Evolutionary conservation across 2,329 filamentous ascomycete species (phyloP).

Genomic region (Pseudogymnoascus sp.): DNA sequence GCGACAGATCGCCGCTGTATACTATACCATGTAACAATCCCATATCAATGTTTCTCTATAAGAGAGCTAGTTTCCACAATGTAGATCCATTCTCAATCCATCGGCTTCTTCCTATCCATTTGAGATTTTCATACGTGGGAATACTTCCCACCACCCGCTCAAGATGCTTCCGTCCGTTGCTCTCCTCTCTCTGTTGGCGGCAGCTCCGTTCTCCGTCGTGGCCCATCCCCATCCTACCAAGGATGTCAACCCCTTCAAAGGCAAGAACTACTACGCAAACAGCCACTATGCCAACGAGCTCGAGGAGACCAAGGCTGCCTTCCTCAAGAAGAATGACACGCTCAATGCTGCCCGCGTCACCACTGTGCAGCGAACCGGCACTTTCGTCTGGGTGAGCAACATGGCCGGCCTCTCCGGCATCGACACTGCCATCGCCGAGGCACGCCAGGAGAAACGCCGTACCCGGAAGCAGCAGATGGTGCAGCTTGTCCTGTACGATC

Average conservation of each 20-base stretch:
- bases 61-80: not conserved
- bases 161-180: slow-evolving; percentile 4
- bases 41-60: not conserved
- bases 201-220: not conserved
- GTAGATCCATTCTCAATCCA: slow-evolving; percentile 3
- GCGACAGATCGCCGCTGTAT: not conserved
- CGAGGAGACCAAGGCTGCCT: slow-evolving; percentile 30
- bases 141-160: not conserved
- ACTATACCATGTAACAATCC: not conserved
- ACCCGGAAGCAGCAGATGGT: slow-evolving; percentile 27
- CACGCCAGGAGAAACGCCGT: slow-evolving; percentile 30
- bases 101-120: not conserved
- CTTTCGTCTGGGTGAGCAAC: slow-evolving; percentile 37
- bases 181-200: not conserved
- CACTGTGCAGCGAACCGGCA: slow-evolving; percentile 32
- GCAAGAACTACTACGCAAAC: slow-evolving; percentile 40
- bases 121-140: slow-evolving; percentile 3
- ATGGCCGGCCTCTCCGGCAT: slow-evolving; percentile 31
- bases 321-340: slow-evolving; percentile 29
- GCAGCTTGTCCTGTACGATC: slow-evolving; percentile 37
- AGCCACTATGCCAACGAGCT: slow-evolving; percentile 35
- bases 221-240: slow-evolving; percentile 11
- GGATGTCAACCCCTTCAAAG: slow-evolving; percentile 36
- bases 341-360: slow-evolving; percentile 32
- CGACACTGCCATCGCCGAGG: slow-evolving; percentile 32